A percentile compares a stretch with the other conserved stretches of the same genome.
Conservation (phyloP, 2,329 filamentous ascomycete species). For the Diaporthe sp. region DNA sequence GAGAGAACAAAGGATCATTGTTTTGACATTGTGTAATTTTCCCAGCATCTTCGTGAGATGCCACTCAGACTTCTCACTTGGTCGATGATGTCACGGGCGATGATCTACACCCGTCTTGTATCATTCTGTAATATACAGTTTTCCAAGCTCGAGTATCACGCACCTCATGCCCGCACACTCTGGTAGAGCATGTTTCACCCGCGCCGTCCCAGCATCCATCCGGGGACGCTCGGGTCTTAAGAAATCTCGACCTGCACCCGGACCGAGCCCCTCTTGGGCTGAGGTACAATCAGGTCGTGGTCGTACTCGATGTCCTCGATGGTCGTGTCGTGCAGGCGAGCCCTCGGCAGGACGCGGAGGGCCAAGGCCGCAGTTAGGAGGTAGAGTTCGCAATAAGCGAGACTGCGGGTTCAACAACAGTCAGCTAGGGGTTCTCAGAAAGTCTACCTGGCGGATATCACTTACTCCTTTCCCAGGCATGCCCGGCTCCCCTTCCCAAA, state of each 20-base stretch:
- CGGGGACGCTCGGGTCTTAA: background rate
- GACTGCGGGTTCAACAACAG: background rate
- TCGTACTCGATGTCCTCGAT: constrained; percentile 43
- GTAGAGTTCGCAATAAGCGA: constrained; percentile 42
- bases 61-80: too few relatives aligned
- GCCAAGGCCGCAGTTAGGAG: constrained; percentile 42
- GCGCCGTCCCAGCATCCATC: too few relatives aligned
- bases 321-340: constrained; percentile 41
- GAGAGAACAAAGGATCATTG: too few relatives aligned
- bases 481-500: constrained; percentile 46
- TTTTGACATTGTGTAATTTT: too few relatives aligned
- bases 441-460: accelerated
- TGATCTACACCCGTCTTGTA: background rate
- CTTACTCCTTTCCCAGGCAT: constrained; percentile 48
- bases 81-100: background rate
- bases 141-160: background rate
- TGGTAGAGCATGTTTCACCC: too few relatives aligned
- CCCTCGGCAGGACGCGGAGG: constrained; percentile 40
- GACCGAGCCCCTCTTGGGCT: constrained; percentile 42
- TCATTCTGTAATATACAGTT: background rate
- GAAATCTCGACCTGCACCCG: constrained; percentile 6
- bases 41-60: too few relatives aligned
- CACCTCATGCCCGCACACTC: background rate
- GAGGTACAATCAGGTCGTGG: constrained; percentile 42
- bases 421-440: background rate